Percentiles rank a stretch among this genome's conserved stretches.
These are phyloP conservation scores for Phialocephala sp. DNA, from an alignment of 2,329 filamentous ascomycete genomes.

Conservation along the genomic window DNA sequence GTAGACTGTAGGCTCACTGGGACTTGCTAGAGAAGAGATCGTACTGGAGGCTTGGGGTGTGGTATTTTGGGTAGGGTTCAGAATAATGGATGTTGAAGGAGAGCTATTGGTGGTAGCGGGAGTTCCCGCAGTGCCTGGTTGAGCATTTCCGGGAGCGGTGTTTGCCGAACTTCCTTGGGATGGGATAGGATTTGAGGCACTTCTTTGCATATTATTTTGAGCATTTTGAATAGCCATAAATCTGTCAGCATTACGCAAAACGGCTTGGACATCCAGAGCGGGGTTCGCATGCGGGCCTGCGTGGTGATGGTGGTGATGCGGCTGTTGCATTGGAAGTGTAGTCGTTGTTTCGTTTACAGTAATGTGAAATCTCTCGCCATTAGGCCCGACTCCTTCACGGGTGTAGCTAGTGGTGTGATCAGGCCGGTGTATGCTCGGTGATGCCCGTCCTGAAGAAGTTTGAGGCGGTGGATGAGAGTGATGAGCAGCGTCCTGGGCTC, in stretches of 20 bases:
- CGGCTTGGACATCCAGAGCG: constrained; percentile 36
- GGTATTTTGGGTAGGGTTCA: constrained; percentile 10
- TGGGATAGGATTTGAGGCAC: constrained; percentile 31
- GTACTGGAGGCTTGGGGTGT: constrained; percentile 28
- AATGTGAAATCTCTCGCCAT: constrained; percentile 58
- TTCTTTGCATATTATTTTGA: constrained; percentile 32
- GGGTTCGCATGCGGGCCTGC: constrained; percentile 26
- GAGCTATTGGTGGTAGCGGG: constrained; percentile 25
- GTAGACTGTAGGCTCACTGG: constrained; percentile 58
- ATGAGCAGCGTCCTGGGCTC: constrained; percentile 30
- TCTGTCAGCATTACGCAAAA: constrained; percentile 37
- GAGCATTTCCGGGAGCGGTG: constrained; percentile 19
- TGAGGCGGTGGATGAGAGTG: constrained; percentile 35
- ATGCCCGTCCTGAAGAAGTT: constrained; percentile 35
- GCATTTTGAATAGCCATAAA: constrained; percentile 28
- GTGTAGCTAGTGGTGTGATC: constrained; percentile 51
- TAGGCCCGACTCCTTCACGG: constrained; percentile 55
- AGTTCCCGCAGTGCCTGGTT: constrained; percentile 22
- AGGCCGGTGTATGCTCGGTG: constrained; percentile 41
- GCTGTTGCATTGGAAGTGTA: constrained; percentile 32
- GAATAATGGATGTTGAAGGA: constrained; percentile 24
- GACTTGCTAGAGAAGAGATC: constrained; percentile 25
- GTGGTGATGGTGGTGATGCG: constrained; percentile 27
- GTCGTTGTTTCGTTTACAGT: constrained; percentile 54
- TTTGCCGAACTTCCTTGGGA: constrained; percentile 15